phyloP scores from a whole-genome alignment of 805 yeast genomes.

The Yamadazyma sp. region DNA sequence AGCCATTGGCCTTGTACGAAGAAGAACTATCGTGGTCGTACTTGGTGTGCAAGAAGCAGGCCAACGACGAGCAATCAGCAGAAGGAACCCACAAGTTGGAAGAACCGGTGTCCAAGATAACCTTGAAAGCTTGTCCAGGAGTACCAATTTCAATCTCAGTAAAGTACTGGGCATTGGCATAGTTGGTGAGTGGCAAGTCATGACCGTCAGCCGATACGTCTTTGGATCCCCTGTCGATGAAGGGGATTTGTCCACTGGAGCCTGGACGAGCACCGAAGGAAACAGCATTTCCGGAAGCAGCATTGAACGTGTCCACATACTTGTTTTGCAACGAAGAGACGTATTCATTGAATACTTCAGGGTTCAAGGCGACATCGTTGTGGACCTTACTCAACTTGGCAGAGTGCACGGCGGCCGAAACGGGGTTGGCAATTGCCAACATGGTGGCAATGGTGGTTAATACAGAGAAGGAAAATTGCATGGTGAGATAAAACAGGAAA shows the following conservation, averaged over 20 bases:
- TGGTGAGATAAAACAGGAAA: constrained; percentile 5
- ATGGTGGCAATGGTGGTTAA: constrained; percentile 45
- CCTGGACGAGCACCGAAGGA: constrained; percentile 20
- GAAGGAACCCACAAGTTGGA: constrained; percentile 98
- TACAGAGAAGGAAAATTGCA: constrained; percentile 24
- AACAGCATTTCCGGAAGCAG: constrained; percentile 25
- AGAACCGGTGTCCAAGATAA: constrained; percentile 93
- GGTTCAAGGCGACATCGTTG: constrained; percentile 54
- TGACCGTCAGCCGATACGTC: constrained; percentile 12
- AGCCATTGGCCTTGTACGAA: constrained; percentile 82
- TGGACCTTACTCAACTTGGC: constrained; percentile 62
- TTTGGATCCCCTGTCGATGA: constrained; percentile 22
- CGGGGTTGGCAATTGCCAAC: constrained; percentile 31
- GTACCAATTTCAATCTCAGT: constrained; percentile 91
- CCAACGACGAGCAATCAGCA: constrained; percentile 83
- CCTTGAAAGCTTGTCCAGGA: constrained; percentile 92
- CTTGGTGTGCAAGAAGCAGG: constrained; percentile 91
- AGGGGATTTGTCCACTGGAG: constrained; percentile 43
- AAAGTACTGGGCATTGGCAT: constrained; percentile 93
- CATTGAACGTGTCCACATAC: constrained; percentile 53
- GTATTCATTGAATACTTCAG: constrained; percentile 51
- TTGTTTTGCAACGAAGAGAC: constrained; percentile 59
- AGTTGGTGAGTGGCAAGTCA: constrained; percentile 83
- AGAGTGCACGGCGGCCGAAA: constrained; percentile 48
- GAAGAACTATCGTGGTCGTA: constrained; percentile 84